Percentiles rank a stretch among this genome's conserved stretches.
Conservation (phyloP, 106 monocot species). For the Dioscorea alata region DNA sequence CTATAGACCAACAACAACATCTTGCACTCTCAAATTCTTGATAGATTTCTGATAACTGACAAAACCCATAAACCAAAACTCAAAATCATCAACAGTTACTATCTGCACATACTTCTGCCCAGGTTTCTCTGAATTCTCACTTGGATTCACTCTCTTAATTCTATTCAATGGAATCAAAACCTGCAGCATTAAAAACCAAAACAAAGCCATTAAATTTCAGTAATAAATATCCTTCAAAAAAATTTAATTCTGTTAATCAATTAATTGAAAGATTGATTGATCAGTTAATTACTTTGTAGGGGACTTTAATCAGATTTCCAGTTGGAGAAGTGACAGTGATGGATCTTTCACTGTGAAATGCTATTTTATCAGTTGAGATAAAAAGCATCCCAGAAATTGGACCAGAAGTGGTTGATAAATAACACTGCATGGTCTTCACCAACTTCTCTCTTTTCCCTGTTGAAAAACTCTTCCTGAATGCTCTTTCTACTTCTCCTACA, state of each 20-base stretch:
- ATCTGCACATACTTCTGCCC: conserved; percentile 60
- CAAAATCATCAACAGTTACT: conserved; percentile 49
- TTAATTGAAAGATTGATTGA: neutral
- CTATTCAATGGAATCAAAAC: conserved; percentile 42
- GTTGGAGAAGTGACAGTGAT: conserved; percentile 18
- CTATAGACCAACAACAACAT: neutral
- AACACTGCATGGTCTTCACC: conserved; percentile 32
- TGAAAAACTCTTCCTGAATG: conserved; percentile 24
- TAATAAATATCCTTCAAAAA: too few species aligned
- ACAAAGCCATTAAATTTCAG: too few species aligned
- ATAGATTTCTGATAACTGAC: conserved; percentile 35
- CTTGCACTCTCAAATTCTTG: conserved; percentile 23
- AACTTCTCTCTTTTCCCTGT: conserved; percentile 29
- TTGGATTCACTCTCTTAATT: conserved; percentile 34
- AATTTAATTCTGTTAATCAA: too few species aligned
- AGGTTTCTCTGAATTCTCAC: conserved; percentile 34
- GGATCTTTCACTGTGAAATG: conserved; percentile 23
- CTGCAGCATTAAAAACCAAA: conserved; percentile 12
- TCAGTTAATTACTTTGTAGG: conserved; percentile 14
- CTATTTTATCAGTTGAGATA: conserved; percentile 27
- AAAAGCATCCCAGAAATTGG: conserved; percentile 32
- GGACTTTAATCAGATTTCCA: conserved; percentile 19
- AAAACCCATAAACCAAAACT: conserved; percentile 75
- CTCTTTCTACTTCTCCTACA: conserved; percentile 26
- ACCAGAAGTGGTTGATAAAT: conserved; percentile 34